Evolutionary conservation across 176 grass and related monocot genomes (phyloP).

Genomic region (Avena atlantica): DNA sequence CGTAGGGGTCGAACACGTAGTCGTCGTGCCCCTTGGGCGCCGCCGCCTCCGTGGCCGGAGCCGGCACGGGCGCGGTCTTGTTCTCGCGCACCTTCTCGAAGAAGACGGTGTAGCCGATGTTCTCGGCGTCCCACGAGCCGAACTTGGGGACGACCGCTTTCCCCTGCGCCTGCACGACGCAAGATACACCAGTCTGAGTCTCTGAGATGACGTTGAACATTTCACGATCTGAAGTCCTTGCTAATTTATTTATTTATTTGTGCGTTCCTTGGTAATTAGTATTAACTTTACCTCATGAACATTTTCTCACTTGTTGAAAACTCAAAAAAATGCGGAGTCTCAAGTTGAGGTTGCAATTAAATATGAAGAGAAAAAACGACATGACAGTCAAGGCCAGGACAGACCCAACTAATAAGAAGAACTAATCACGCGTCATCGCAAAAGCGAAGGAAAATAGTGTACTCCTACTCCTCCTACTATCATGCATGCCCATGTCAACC

Average conservation of each 20-base stretch:
- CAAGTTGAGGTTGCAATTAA: no score
- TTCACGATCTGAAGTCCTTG: background rate
- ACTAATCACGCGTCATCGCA: background rate
- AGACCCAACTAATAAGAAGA: background rate
- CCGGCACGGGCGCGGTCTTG: conserved; percentile 41
- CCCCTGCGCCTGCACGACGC: conserved; percentile 36
- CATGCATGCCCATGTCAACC: background rate
- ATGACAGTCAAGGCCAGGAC: background rate
- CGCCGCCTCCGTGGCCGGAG: background rate
- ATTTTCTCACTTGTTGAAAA: background rate
- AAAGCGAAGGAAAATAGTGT: background rate
- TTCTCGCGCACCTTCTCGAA: conserved; percentile 79
- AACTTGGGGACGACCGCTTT: conserved; percentile 61
- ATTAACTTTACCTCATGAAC: no score
- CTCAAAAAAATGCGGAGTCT: background rate
- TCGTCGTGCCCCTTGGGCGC: background rate
- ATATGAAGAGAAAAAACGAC: background rate
- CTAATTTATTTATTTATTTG: no score
- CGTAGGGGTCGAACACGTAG: conserved; percentile 56
- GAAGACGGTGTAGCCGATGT: conserved; percentile 84
- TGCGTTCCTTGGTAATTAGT: no score
- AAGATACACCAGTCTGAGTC: background rate
- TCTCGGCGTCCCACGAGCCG: conserved; percentile 80
- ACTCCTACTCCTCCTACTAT: no score
- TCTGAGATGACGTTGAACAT: background rate